These are phyloP conservation scores for Colletotrichum chrysophilum DNA, from an alignment of 2,329 filamentous ascomycete genomes.

Conservation along the genomic window DNA sequence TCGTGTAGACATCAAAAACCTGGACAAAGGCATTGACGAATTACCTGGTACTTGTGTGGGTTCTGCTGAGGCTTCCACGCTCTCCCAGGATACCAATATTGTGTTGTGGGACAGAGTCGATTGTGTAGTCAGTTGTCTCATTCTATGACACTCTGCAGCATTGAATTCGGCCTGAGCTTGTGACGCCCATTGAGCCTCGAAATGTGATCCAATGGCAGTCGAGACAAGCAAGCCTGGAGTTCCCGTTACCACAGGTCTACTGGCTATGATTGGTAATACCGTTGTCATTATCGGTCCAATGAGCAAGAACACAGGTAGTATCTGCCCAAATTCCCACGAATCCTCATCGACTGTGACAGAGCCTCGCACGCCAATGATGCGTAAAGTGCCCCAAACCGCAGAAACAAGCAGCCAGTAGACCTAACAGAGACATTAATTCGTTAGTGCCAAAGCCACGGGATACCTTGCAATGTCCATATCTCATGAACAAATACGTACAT, in stretches of 20 bases:
- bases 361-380: background rate
- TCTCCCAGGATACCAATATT: accelerated
- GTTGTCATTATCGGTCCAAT: background rate
- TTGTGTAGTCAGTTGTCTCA: background rate
- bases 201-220: background rate
- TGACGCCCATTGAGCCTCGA: accelerated
- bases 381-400: background rate
- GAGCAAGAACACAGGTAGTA: background rate
- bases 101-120: accelerated
- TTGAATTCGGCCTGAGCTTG: accelerated
- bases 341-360: background rate
- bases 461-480: accelerated
- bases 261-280: background rate
- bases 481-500: background rate
- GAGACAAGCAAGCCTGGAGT: background rate
- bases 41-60: background rate
- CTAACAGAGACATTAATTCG: background rate
- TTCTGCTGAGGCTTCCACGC: background rate
- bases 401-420: background rate
- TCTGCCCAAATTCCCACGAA: background rate
- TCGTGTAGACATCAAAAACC: no score
- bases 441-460: no score
- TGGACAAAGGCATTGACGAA: no score
- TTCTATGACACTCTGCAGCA: no score
- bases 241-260: background rate